These are phyloP conservation scores for Sphagnum tenellum DNA, from an alignment of 225 moss, liverwort and hornwort species.

Conservation along the genomic window DNA sequence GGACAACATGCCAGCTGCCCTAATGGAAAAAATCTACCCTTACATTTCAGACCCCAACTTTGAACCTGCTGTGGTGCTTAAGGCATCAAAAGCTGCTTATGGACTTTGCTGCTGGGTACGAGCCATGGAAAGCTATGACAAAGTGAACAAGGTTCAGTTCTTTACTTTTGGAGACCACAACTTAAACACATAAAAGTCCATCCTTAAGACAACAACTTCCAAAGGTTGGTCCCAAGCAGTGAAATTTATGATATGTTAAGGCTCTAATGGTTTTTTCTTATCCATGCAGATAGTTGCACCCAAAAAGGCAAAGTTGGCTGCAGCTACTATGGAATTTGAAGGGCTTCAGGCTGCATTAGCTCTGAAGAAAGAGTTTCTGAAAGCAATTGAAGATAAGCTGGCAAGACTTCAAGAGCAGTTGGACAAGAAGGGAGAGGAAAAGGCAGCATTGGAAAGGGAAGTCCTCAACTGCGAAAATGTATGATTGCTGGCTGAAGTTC, in stretches of 20 bases:
- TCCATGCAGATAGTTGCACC: constrained; percentile 58
- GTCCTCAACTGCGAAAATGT: constrained; percentile 69
- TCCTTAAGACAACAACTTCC: neutral
- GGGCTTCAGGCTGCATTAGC: constrained; percentile 44
- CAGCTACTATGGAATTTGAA: constrained; percentile 58
- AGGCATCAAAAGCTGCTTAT: constrained; percentile 85
- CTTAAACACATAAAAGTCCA: too few relatives aligned
- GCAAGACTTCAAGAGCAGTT: constrained; percentile 41
- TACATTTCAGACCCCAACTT: constrained; percentile 59
- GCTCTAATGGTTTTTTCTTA: too few relatives aligned
- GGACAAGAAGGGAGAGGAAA: constrained; percentile 40
- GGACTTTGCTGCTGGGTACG: constrained; percentile 87
- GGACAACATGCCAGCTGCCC: constrained; percentile 48
- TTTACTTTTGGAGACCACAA: too few relatives aligned
- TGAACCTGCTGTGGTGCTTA: constrained; percentile 54
- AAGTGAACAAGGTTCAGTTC: constrained; percentile 61
- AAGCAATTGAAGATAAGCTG: constrained; percentile 59
- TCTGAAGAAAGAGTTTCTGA: constrained; percentile 42
- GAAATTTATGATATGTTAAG: too few relatives aligned
- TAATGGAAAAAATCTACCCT: constrained; percentile 50
- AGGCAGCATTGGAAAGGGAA: constrained; percentile 49
- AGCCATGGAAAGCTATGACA: constrained; percentile 78
- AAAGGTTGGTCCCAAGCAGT: too few relatives aligned
- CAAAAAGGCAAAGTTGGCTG: constrained; percentile 51
- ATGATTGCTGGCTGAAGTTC: neutral